phyloP scores from a whole-genome alignment of 768 basidiomycete genomes.

The Pilatotrama ljubarskyi region DNA sequence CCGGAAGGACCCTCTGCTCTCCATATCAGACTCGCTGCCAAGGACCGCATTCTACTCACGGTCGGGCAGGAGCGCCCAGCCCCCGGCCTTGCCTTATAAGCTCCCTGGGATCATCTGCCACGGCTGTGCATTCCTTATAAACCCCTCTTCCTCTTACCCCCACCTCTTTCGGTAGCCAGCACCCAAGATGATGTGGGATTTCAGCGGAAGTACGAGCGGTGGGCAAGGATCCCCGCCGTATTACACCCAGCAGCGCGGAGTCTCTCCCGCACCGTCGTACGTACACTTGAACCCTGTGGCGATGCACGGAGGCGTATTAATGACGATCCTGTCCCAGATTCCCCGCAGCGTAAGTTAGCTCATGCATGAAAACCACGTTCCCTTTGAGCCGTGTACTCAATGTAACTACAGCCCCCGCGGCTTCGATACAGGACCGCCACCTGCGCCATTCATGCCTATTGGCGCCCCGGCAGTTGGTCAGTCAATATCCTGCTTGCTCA shows the following conservation, averaged over 20 bases:
- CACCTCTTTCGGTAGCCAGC: neutral
- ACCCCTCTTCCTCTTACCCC: conserved; percentile 1
- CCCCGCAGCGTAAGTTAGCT: conserved; percentile 9
- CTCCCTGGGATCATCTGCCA: conserved; percentile 9
- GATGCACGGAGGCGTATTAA: neutral
- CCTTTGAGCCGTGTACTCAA: neutral
- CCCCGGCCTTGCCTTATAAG: conserved; percentile 14
- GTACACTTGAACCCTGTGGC: conserved; percentile 2
- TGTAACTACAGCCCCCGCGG: conserved; percentile 2
- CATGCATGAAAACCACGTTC: neutral
- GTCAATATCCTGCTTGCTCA: neutral
- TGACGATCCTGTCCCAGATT: neutral
- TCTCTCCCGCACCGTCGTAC: conserved; percentile 4
- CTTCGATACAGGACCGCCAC: conserved; percentile 2
- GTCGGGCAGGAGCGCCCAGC: neutral
- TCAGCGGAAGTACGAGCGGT: conserved; percentile 11
- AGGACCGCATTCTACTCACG: conserved; percentile 9
- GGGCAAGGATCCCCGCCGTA: conserved; percentile 10
- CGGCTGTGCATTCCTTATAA: conserved; percentile 15
- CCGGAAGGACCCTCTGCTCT: neutral
- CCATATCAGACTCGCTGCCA: conserved; percentile 6
- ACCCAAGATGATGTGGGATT: conserved; percentile 23
- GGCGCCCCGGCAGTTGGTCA: conserved; percentile 10
- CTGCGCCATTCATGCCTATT: conserved; percentile 21
- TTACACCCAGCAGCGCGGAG: conserved; percentile 1